These are phyloP conservation scores for Saccharomycopsis capsularis DNA, from an alignment of 805 yeast genomes.

Conservation along the genomic window DNA sequence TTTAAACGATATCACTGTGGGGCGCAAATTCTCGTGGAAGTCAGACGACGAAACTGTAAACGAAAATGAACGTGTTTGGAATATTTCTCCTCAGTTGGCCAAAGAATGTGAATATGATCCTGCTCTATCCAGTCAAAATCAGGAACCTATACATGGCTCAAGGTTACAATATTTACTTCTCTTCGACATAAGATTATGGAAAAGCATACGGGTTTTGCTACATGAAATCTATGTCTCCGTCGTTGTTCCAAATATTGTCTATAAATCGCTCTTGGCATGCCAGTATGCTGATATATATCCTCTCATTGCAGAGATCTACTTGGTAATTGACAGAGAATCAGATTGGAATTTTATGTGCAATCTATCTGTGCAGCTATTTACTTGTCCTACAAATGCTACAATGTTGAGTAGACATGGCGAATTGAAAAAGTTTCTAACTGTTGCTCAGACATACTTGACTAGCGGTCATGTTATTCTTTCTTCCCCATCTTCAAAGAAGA, in stretches of 20 bases:
- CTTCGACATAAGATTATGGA: conserved; percentile 71
- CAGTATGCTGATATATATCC: conserved; percentile 85
- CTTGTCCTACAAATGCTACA: conserved; percentile 67
- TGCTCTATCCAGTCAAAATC: conserved; percentile 9
- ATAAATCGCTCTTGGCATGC: conserved; percentile 53
- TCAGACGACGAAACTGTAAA: not conserved
- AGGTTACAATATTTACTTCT: conserved; percentile 38
- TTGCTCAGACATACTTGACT: conserved; percentile 58
- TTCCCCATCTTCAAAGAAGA: not conserved
- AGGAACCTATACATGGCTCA: conserved; percentile 33
- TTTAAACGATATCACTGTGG: not conserved
- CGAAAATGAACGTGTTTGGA: conserved; percentile 33
- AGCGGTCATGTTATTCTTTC: conserved; percentile 33
- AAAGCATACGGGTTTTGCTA: conserved; percentile 45
- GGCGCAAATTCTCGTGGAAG: not conserved
- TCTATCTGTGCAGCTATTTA: conserved; percentile 72
- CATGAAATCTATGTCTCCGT: conserved; percentile 62
- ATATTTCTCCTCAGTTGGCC: conserved; percentile 36
- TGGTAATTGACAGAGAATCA: conserved; percentile 68
- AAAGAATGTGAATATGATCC: conserved; percentile 40
- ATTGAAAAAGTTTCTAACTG: conserved; percentile 51
- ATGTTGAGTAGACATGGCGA: conserved; percentile 59
- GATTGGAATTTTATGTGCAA: conserved; percentile 66
- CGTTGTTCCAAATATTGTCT: conserved; percentile 51
- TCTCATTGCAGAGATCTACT: conserved; percentile 59